Conservation (phyloP, 2,329 filamentous ascomycete genomes). For the Gremmenia infestans region DNA sequence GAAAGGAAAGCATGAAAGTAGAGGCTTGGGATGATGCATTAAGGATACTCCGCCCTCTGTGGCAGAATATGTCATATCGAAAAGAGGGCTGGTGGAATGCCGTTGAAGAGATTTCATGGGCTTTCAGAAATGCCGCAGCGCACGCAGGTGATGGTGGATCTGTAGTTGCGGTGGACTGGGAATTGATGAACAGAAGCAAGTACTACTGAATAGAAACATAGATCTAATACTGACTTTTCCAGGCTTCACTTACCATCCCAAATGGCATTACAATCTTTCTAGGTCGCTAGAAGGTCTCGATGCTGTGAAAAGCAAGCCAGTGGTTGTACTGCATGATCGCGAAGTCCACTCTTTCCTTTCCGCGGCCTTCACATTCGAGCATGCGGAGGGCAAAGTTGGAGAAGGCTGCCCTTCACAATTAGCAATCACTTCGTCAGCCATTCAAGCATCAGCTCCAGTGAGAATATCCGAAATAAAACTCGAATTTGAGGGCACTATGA, state of each 20-base stretch:
- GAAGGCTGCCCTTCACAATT: conserved; percentile 55
- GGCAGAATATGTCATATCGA: conserved; percentile 52
- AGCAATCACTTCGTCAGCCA: conserved; percentile 51
- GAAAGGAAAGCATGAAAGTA: conserved; percentile 48
- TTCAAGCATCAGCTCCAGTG: conserved; percentile 47
- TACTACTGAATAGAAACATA: not conserved
- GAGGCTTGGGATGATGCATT: conserved; percentile 50
- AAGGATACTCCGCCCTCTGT: conserved; percentile 50
- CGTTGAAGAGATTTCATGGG: conserved; percentile 56
- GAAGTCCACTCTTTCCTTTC: conserved; percentile 49
- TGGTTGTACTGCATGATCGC: conserved; percentile 47
- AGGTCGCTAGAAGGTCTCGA: conserved; percentile 50
- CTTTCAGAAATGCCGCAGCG: conserved; percentile 52
- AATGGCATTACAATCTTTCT: conserved; percentile 58
- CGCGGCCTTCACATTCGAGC: conserved; percentile 53
- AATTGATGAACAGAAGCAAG: conserved; percentile 55
- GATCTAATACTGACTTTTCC: conserved; percentile 16
- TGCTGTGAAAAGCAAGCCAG: conserved; percentile 39
- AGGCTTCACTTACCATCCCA: conserved; percentile 50
- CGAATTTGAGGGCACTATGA: conserved; percentile 53
- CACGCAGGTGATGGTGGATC: conserved; percentile 48
- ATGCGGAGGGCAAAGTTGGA: conserved; percentile 56
- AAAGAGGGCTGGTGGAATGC: conserved; percentile 56
- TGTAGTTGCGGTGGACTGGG: conserved; percentile 60
- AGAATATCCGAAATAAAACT: conserved; percentile 48